Evolutionary conservation across 1,284 basidiomycete species (phyloP).

Genomic region (Phenoliferia sp.): DNA sequence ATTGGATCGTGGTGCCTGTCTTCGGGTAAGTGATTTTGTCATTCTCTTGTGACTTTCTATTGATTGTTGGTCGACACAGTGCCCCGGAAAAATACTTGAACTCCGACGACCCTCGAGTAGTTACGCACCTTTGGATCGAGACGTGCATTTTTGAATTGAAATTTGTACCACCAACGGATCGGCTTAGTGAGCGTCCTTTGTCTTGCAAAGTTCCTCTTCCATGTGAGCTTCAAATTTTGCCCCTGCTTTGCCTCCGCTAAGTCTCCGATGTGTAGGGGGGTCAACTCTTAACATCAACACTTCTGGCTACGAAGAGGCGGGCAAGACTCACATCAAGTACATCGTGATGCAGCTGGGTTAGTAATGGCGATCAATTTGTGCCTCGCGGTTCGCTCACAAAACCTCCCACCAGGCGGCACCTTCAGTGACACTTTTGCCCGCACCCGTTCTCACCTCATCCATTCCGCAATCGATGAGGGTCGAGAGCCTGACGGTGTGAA

Average conservation of each 20-base stretch:
- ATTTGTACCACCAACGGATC: constrained; percentile 1
- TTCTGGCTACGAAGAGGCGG: constrained; percentile 12
- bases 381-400: neutral
- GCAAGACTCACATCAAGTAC: constrained; percentile 10
- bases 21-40: neutral
- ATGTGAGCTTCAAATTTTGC: neutral
- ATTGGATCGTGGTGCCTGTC: constrained; percentile 8
- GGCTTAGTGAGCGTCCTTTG: constrained; percentile 19
- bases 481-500: constrained; percentile 65
- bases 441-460: constrained; percentile 43
- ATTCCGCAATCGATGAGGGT: constrained; percentile 52
- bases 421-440: constrained; percentile 61
- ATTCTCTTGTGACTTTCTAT: neutral
- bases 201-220: constrained; percentile 16
- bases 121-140: constrained; percentile 28
- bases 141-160: constrained; percentile 13
- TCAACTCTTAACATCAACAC: constrained; percentile 7
- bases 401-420: constrained; percentile 46
- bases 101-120: constrained; percentile 11
- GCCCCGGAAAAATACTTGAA: neutral
- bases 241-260: neutral
- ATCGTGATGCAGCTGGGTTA: constrained; percentile 16
- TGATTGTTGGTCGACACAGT: neutral
- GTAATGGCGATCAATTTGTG: neutral
- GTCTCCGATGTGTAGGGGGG: neutral